Base-by-base conservation (phyloP, 176 grass and related monocot genomes). In the Oryza coarctata region DNA sequence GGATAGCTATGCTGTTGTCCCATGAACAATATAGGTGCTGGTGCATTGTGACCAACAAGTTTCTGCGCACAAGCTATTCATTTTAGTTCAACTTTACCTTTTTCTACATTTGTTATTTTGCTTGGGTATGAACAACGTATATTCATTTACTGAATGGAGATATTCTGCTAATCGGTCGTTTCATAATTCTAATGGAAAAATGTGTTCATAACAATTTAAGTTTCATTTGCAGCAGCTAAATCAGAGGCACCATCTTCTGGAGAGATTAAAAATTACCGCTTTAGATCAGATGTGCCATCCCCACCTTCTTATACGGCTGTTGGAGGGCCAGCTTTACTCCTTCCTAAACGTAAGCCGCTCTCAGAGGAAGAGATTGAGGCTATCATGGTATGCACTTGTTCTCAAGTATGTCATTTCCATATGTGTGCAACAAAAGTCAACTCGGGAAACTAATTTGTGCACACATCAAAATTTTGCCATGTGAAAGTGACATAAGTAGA, bases 331-430 rank as follows among this genome's bases (percentile, higher is more conserved):
- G 93, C 96, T 88, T 99, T 93, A 36, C 93, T 90, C 60, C 91
- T 99, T 72, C 96, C 96, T 52, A 99, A 92, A 73, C 91, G 96
- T 69, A 95, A 92, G 58, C 89, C 96, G 60, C 50, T 99, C 26
- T 91, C 96, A 13, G 93, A 99, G 74, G 88, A 95, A 90, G 93
- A 99, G 70, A 99, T 95, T 45, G 93, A 99, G 40, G 91, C 91
- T 88, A 95, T 99, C 57, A 88, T 99, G 96, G 95, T 98, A 93
- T 4, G 62, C 41, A 36, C 26, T 4, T 60, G n/a, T 60, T 60
- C 55, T 60, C 2, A 60, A 60, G 13, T n/a, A 25, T 60, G n/a
- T 3, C 7, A 25, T 23, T 60, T 9, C 1, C 7, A 0, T 25
- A n/a, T 60, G 55, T 9, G 3, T 60, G 8, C 55, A 23, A 10